Conservation (phyloP, 202 grass and related monocot genomes). For the Carex arenaria region DNA sequence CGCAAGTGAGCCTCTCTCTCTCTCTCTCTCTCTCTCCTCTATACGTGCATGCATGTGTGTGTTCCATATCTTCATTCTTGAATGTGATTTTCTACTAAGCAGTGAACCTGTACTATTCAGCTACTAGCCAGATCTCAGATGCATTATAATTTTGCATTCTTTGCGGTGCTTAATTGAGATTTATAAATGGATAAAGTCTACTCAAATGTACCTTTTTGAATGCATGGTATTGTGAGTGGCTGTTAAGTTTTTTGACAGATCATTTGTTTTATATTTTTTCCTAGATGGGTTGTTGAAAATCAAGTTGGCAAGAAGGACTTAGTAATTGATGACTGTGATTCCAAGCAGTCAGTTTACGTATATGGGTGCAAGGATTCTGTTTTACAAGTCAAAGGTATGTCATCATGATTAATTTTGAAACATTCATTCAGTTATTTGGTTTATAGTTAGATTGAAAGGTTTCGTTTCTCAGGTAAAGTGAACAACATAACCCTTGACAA, state of each 20-base stretch:
- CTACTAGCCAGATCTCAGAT: background rate
- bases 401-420: background rate
- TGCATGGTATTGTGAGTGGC: background rate
- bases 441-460: slow-evolving; percentile 22
- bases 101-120: background rate
- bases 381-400: slow-evolving; percentile 88
- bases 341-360: slow-evolving; percentile 80
- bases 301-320: slow-evolving; percentile 79
- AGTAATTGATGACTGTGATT: slow-evolving; percentile 92
- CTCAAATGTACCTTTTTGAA: background rate
- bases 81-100: background rate
- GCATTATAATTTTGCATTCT: background rate
- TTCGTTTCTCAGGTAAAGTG: slow-evolving; percentile 73
- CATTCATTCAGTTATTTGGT: slow-evolving; percentile 4
- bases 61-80: background rate
- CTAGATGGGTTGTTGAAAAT: slow-evolving; percentile 92
- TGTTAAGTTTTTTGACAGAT: slow-evolving; percentile 17
- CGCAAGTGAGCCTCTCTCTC: slow-evolving; percentile 58
- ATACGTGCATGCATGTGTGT: background rate
- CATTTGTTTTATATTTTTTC: slow-evolving; percentile 19
- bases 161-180: slow-evolving; percentile 10
- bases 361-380: slow-evolving; percentile 97
- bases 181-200: background rate
- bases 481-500: slow-evolving; percentile 99
- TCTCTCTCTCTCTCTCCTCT: background rate